Conservation (phyloP, 495 filamentous ascomycete species). For the Aspergillus egyptiacus region DNA sequence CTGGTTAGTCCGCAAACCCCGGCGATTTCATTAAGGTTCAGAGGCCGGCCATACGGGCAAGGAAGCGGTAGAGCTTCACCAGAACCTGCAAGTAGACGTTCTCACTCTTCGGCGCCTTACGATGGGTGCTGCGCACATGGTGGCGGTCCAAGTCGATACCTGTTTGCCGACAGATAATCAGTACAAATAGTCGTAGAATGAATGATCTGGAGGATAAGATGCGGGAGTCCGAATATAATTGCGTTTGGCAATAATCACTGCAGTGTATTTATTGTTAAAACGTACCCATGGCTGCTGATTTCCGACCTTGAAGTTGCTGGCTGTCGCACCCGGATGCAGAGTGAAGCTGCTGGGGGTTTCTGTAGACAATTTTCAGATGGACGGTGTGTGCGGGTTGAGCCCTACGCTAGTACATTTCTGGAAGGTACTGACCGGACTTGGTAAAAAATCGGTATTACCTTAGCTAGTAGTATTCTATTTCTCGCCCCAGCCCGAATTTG, state of each 20-base stretch:
- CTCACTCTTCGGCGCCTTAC: conserved; percentile 94
- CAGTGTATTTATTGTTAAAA: neutral
- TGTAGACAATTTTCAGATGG: conserved; percentile 40
- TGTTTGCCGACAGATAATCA: conserved; percentile 18
- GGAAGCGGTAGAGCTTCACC: conserved; percentile 98
- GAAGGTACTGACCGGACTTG: conserved; percentile 12
- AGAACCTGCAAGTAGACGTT: conserved; percentile 97
- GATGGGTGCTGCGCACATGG: conserved; percentile 81
- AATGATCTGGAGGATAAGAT: neutral
- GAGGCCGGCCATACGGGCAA: conserved; percentile 69
- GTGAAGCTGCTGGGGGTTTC: conserved; percentile 38
- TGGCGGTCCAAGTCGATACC: conserved; percentile 70
- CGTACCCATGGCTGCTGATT: conserved; percentile 48
- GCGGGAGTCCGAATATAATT: neutral
- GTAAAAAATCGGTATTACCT: neutral
- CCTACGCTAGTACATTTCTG: conserved; percentile 37
- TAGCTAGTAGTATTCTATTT: too few species aligned
- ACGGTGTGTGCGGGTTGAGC: conserved; percentile 46
- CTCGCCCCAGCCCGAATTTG: too few species aligned
- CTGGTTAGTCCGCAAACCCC: conserved; percentile 10
- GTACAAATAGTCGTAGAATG: neutral
- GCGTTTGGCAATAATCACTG: neutral
- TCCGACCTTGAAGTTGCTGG: conserved; percentile 42
- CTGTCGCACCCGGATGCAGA: conserved; percentile 42
- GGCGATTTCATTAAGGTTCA: neutral